Percentiles rank a stretch among this genome's conserved stretches.
phyloP scores from a whole-genome alignment of 2,329 filamentous ascomycete species.

The Colletotrichum somersetense region DNA sequence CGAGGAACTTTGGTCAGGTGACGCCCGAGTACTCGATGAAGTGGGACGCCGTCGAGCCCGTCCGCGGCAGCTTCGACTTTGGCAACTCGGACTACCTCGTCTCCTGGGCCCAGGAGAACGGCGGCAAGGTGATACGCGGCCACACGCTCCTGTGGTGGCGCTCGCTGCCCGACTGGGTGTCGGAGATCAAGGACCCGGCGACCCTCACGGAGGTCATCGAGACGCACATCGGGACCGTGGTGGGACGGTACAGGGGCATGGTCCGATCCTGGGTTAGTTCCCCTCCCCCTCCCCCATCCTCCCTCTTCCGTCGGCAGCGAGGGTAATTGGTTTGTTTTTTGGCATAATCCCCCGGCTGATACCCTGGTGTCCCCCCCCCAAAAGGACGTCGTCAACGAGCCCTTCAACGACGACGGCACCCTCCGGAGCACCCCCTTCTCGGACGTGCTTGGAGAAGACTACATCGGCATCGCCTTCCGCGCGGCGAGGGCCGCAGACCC shows the following conservation, averaged over 20 bases:
- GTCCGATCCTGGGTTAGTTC: conserved; percentile 66
- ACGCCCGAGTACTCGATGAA: conserved; percentile 80
- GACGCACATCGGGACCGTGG: conserved; percentile 70
- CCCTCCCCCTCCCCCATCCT: too few relatives aligned
- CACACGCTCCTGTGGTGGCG: conserved; percentile 77
- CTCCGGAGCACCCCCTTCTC: conserved; percentile 74
- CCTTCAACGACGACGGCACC: conserved; percentile 71
- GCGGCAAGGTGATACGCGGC: conserved; percentile 69
- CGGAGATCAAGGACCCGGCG: conserved; percentile 62
- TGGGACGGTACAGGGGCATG: conserved; percentile 72
- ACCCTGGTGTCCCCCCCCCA: not conserved
- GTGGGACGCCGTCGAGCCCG: conserved; percentile 70
- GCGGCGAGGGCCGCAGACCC: conserved; percentile 77
- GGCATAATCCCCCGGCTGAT: not conserved
- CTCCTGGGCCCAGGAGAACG: conserved; percentile 67
- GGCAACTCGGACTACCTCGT: conserved; percentile 69
- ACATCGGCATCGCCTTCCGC: conserved; percentile 77
- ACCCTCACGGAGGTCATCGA: conserved; percentile 68
- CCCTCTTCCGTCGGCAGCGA: not conserved
- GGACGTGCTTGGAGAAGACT: conserved; percentile 76
- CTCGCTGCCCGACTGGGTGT: conserved; percentile 71
- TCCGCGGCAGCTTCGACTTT: conserved; percentile 67
- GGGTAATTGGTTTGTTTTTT: not conserved
- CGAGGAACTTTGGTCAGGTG: conserved; percentile 72
- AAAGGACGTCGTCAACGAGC: conserved; percentile 73